Conservation (phyloP, 176 grass and related monocot genomes). For the Guadua angustifolia region DNA sequence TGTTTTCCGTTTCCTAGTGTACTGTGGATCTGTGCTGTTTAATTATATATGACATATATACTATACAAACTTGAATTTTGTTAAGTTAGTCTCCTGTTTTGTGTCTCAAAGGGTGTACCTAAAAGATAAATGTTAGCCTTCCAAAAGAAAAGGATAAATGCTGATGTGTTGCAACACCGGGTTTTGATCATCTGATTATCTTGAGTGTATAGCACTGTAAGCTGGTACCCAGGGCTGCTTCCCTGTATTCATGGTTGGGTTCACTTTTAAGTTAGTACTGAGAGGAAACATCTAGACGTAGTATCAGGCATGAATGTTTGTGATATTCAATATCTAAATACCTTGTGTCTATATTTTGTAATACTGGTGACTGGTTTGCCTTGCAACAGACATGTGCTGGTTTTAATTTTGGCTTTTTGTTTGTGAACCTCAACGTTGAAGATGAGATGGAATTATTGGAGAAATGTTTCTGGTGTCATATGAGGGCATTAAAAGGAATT, state of each 20-base stretch:
- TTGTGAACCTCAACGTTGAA: conserved; percentile 30
- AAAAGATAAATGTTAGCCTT: not conserved
- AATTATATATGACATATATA: not conserved
- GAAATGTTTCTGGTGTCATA: conserved; percentile 14
- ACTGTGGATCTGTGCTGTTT: not conserved
- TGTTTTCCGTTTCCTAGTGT: not conserved
- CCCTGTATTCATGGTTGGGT: not conserved
- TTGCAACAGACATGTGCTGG: not conserved
- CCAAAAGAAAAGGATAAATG: not conserved
- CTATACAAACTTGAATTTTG: not conserved
- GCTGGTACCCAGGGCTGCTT: not conserved
- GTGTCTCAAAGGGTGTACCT: not conserved
- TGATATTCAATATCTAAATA: too few species aligned
- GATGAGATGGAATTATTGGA: not conserved
- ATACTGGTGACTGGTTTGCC: not conserved
- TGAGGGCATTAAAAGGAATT: conserved; percentile 7
- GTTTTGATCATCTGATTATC: not conserved
- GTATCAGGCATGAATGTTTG: too few species aligned
- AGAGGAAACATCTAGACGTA: not conserved
- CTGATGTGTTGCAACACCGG: not conserved
- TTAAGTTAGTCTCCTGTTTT: not conserved
- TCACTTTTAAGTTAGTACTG: conserved; percentile 24
- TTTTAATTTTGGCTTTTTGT: conserved; percentile 25
- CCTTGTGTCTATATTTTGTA: not conserved
- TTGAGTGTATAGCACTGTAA: not conserved